Evolutionary conservation across 805 yeast genomes (phyloP).

Genomic region (Ogataea polymorpha): DNA sequence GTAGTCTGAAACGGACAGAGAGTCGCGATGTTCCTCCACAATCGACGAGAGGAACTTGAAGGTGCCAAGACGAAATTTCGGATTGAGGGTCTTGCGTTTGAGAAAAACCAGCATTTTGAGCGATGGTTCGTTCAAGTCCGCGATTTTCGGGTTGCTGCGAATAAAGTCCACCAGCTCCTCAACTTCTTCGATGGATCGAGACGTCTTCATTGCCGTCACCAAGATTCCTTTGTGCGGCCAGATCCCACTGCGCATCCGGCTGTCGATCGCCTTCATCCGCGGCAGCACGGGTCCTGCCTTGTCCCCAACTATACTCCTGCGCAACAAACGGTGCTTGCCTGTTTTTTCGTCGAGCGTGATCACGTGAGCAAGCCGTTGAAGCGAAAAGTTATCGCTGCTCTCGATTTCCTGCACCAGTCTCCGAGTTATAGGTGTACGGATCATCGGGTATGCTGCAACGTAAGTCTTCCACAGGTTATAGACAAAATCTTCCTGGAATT

Average conservation of each 20-base stretch:
- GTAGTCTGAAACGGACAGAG: conserved; percentile 4
- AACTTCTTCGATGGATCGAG: conserved; percentile 14
- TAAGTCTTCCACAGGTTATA: conserved; percentile 22
- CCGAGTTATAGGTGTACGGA: conserved; percentile 16
- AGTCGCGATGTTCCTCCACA: neutral
- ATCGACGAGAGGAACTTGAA: conserved; percentile 6
- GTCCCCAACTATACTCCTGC: conserved; percentile 8
- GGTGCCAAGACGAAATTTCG: conserved; percentile 5
- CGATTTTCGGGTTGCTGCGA: conserved; percentile 12
- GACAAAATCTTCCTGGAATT: conserved; percentile 18
- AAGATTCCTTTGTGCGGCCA: conserved; percentile 21
- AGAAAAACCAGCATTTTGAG: conserved; percentile 20
- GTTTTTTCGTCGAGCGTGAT: neutral
- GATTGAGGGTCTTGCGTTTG: conserved; percentile 19
- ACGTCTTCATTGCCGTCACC: conserved; percentile 11
- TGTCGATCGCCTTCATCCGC: conserved; percentile 20
- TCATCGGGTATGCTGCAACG: conserved; percentile 21
- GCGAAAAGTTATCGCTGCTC: neutral
- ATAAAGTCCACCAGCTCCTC: conserved; percentile 15
- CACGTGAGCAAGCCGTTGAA: neutral
- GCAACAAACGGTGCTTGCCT: neutral
- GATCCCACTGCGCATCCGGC: conserved; percentile 25
- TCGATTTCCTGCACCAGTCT: conserved; percentile 8
- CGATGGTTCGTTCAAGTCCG: conserved; percentile 11
- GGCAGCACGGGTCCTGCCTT: conserved; percentile 12